Evolutionary conservation across 805 yeast genomes (phyloP), one percentile per base, ranked within the genome.

Genomic region (Kluyveromyces lactis): DNA sequence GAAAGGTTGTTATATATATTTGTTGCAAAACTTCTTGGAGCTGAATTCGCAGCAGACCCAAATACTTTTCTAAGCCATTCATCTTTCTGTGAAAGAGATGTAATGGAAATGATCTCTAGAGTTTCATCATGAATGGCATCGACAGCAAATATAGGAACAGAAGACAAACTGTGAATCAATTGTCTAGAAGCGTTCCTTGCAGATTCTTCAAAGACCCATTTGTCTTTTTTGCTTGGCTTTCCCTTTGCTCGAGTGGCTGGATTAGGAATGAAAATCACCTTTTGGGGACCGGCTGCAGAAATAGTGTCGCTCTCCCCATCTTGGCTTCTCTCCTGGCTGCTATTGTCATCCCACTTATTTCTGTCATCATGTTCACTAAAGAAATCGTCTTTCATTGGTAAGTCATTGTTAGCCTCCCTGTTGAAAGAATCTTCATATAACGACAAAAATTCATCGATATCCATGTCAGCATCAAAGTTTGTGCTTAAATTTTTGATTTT

Each of bases 121-220:
- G 86, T 83, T 45, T 87, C 97, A 49, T 86, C 95, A 44, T 81
- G 71, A 10, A 78, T 62, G 3, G 75, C 77, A 55, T 90, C 97
- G 26, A 90, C 75, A 0, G 82, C 74, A 34, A 87, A 68, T 0
- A 90, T 73, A 0, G 97, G 90, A 0, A 92, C 80, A 17, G 65
- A 61, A 0, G 79, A 67, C 29, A 90, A 57, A 9, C 67, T 69
- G 36, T 71, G 69, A 30, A 86, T 55, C 34, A 81, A 65, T 3
- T 63, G 55, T 1, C 71, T 69, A 0, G 84, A 70, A 0, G 83
- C 82, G 40, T 72, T 69, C 45, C 73, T 74, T 0, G 95, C 75
- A 40, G 75, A 79, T 45, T 84, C 86, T 43, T 86, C 95, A 31
- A 77, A 59, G 13, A 77, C 77, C 86, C 82, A 84, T 50, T 73